phyloP scores from a whole-genome alignment of 164 flowering plant species.

The Vitis amurensis region DNA sequence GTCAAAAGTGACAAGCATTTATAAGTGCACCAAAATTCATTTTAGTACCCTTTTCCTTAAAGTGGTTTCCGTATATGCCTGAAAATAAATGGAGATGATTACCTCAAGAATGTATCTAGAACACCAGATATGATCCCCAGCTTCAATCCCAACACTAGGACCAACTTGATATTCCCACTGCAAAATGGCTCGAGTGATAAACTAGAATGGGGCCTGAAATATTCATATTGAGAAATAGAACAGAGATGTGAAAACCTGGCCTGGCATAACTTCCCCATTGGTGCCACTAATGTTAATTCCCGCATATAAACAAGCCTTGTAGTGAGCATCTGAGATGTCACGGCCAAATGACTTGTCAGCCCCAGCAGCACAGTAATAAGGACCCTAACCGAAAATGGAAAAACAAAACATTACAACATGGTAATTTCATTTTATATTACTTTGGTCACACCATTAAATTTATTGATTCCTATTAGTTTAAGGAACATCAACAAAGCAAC shows the following conservation, averaged over 20 bases:
- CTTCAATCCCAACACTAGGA: conserved; percentile 97
- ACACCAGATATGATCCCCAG: conserved; percentile 92
- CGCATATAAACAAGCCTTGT: conserved; percentile 97
- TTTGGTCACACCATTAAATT: background rate
- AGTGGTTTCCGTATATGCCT: background rate
- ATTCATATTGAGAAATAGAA: conserved; percentile 1
- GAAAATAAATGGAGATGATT: conserved; percentile 8
- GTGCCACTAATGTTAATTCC: conserved; percentile 97
- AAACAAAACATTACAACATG: conserved; percentile 4
- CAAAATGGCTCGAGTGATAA: conserved; percentile 7
- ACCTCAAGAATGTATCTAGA: conserved; percentile 97
- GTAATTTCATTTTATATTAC: background rate
- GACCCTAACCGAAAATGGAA: conserved; percentile 55
- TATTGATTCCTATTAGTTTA: background rate
- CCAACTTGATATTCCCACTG: conserved; percentile 99
- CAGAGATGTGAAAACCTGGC: conserved; percentile 65
- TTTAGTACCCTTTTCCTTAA: no score
- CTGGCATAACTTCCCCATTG: conserved; percentile 99
- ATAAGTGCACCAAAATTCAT: no score
- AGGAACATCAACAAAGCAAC: background rate
- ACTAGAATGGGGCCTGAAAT: background rate
- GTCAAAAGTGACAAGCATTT: no score
- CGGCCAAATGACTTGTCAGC: conserved; percentile 97
- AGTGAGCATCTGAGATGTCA: conserved; percentile 97
- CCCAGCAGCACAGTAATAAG: conserved; percentile 93